Evolutionary conservation across 2,329 filamentous ascomycete species (phyloP), one percentile per base, ranked within the genome.

Genomic region (Ophiostoma perfectum): DNA sequence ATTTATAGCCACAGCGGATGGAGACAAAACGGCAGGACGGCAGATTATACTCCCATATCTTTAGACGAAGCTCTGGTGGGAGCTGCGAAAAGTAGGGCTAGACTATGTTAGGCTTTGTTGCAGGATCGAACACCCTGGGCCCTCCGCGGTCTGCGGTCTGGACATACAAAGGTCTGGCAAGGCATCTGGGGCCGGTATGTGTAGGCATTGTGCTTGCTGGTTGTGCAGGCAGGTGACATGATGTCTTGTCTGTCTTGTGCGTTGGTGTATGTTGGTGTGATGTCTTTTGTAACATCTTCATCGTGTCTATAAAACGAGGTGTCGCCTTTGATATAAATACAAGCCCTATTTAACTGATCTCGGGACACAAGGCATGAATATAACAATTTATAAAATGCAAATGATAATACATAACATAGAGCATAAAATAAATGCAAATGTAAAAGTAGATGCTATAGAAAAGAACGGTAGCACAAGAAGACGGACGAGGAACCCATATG

Each of bases 41-140:
- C 18, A 82, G 74, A 72, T 78, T 82, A 71, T 80, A 76, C 55
- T 76, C 75, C 82, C 82, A 84, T 65, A 84, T 81, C 68, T 78
- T 80, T 38, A 83, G 74, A 11, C 82, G 80, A 16, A 84, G 75
- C 72, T 84, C 82, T 12, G 78, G 72, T 1, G 82, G 82, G 0
- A 84, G 80, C 58, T 73, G 74, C 18, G 76, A 70, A 70, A 84
- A 84, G 65, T 76, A 72, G 63, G 75, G 77, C 82, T 84, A 12
- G 8, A 39, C 8, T n/a, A 14, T 62, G 52, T 27, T 58, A 36
- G 49, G n/a, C 12, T 44, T 44, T 44, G 42, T 44, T 44, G 42
- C 42, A 9, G 42, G 47, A 12, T 16, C 6, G 27, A 27, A 27
- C 27, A 27, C 27, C 27, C 27, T 27, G 27, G 27, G 1, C 27